Evolutionary conservation across 805 yeast genomes (phyloP), one percentile per base, ranked within the genome.

Genomic region (Clavispora carvajalis): DNA sequence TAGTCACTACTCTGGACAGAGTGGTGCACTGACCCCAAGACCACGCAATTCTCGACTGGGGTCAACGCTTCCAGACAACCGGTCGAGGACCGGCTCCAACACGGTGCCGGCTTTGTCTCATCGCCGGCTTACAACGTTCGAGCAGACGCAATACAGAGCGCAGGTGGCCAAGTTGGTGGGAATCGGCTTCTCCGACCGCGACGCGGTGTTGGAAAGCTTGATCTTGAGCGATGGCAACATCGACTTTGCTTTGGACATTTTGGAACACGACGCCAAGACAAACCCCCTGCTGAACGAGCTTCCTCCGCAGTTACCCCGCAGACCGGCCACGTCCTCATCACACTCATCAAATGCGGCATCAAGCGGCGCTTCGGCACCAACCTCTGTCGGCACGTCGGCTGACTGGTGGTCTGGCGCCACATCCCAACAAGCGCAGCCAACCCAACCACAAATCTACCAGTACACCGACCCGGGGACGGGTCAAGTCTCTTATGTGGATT

Each of bases 391-490:
- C 41, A 55, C 64, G n/a, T 52, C 48, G 15, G 40, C 54, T n/a
- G 68, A 63, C 29, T 64, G 70, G 69, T 63, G 68, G 68, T 50
- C 55, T 8, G 43, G 51, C 16, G 9, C 6, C 19, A 33, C 44
- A 19, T 3, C 29, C 13, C 36, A 7, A 10, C 38, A 10, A 30
- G 34, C 22, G 9, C 37, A 36, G 22, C 33, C 47, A 18, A 35
- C 28, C 62, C 31, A 37, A 62, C 75, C 59, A 38, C 83, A 67
- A 58, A 79, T 70, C 60, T 83, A 64, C 51, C 91, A 82, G 53
- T 84, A 79, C 55, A 70, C 82, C 16, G 90, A 84, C 51, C 88
- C 89, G 2, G 65, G 73, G 7, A 81, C 88, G 0, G 90, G 91
- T 10, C 73, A 77, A 36, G 60, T 82, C 4, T 71, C 76, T 24